Base-by-base conservation (phyloP, 768 basidiomycete genomes). In the Glaciozyma antarctica region DNA sequence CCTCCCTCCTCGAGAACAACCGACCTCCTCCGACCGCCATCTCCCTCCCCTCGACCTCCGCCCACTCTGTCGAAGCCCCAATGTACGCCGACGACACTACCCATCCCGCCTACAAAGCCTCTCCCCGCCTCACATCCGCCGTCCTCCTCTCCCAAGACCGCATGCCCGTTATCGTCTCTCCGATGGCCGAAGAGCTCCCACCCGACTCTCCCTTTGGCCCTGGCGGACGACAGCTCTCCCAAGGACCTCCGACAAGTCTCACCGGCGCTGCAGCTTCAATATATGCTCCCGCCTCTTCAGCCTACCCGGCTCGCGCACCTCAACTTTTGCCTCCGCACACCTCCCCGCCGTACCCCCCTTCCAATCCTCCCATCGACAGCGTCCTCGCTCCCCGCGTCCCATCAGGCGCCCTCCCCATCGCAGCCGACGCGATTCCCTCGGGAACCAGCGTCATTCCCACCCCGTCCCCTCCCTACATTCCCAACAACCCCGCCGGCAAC, bases 361-460 rank as follows among this genome's bases (percentile, higher is more conserved):
- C 57, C 0, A 19, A 45, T 47, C 61, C 65, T 0, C 69, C 69
- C 2, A 6, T n/a, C 57, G 65, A 70, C 30, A 67, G 65, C 6
- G 69, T 70, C 41, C 60, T 53, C 53, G 69, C 69, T 17, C 69
- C 69, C 10, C 26, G 38, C 17, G 61, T 70, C 2, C 69, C 69
- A 0, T 24, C 58, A 6, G 24, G 52, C 13, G 61, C 53, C 1
- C 65, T 70, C 43, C 69, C 69, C 12, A 32, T 70, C 24, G 30
- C 63, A 5, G 34, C 57, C 19, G 63, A 57, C 43, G 24, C 30
- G 28, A 70, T 70, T 48, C 69, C 69, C 26, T 64, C 63, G 19
- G 69, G 69, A 38, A 70, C 69, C 3, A 55, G 55, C 32, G 69
- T 70, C 44, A 54, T 70, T 45, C 65, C 65, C 30, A 66, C 68